phyloP scores from a whole-genome alignment of 441 rosid genomes.

The Geranium incanum region DNA sequence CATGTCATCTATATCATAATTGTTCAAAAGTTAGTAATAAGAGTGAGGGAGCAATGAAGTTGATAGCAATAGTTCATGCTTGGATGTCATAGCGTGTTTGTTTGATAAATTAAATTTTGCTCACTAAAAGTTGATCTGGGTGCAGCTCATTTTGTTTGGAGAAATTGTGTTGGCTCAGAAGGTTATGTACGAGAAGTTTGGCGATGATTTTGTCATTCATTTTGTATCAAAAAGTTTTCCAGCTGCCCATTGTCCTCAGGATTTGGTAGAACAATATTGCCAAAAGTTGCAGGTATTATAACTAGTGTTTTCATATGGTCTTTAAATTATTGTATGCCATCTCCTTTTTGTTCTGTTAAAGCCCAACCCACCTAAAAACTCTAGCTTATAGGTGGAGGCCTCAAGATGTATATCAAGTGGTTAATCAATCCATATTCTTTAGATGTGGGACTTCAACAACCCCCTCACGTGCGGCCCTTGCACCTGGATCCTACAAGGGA shows the following conservation, averaged over 20 bases:
- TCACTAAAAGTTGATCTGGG: neutral
- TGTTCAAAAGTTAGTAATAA: no score
- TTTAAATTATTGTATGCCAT: neutral
- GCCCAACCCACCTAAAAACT: no score
- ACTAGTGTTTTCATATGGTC: neutral
- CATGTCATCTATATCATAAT: neutral
- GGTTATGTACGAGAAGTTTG: constrained; percentile 29
- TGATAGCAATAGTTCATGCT: neutral
- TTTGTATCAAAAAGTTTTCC: constrained; percentile 25
- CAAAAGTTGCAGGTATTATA: constrained; percentile 26
- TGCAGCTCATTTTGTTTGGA: constrained; percentile 28
- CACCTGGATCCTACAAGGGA: no score
- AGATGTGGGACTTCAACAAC: no score
- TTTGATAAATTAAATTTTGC: neutral
- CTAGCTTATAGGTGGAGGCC: no score
- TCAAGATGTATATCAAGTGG: no score
- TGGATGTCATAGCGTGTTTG: neutral
- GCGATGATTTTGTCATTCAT: constrained; percentile 24
- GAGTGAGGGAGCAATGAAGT: neutral
- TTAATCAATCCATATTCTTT: no score
- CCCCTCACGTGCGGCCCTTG: no score
- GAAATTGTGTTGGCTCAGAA: constrained; percentile 27
- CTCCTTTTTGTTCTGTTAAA: neutral
- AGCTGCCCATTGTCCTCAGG: constrained; percentile 20
- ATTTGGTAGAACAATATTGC: constrained; percentile 25